Evolutionary conservation across 2,329 filamentous ascomycete genomes (phyloP).

Genomic region (Botryotinia convoluta): DNA sequence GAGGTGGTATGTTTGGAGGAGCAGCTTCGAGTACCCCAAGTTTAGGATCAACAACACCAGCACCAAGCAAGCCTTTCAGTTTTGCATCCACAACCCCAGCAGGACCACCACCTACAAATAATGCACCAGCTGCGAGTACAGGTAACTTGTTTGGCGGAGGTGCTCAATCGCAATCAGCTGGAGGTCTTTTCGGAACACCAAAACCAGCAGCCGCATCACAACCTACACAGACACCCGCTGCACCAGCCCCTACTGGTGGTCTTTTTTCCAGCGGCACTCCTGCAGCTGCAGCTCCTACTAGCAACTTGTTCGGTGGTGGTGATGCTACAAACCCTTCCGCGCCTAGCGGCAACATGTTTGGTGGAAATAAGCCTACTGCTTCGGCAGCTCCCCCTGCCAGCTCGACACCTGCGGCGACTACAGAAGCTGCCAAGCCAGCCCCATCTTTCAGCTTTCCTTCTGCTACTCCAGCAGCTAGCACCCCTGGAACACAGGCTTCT

Average conservation of each 20-base stretch:
- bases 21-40: conserved; percentile 32
- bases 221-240: conserved; percentile 14
- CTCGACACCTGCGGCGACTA: conserved; percentile 22
- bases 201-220: conserved; percentile 14
- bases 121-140: conserved; percentile 21
- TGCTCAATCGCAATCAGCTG: conserved; percentile 11
- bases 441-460: conserved; percentile 27
- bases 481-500: conserved; percentile 15
- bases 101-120: conserved; percentile 36
- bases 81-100: conserved; percentile 35
- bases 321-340: conserved; percentile 13
- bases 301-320: conserved; percentile 18
- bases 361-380: conserved; percentile 18
- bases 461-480: conserved; percentile 24
- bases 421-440: conserved; percentile 24
- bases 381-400: conserved; percentile 18
- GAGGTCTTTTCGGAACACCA: conserved; percentile 17
- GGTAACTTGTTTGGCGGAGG: conserved; percentile 27
- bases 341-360: conserved; percentile 4
- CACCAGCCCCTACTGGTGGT: conserved; percentile 5
- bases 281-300: conserved; percentile 14
- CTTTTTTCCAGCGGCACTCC: conserved; percentile 14
- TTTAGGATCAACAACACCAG: conserved; percentile 20
- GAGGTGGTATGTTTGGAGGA: conserved; percentile 18
- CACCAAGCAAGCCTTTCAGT: conserved; percentile 28